phyloP scores from a whole-genome alignment of 1,139 yeast genomes.

The Suhomyces maxii region DNA sequence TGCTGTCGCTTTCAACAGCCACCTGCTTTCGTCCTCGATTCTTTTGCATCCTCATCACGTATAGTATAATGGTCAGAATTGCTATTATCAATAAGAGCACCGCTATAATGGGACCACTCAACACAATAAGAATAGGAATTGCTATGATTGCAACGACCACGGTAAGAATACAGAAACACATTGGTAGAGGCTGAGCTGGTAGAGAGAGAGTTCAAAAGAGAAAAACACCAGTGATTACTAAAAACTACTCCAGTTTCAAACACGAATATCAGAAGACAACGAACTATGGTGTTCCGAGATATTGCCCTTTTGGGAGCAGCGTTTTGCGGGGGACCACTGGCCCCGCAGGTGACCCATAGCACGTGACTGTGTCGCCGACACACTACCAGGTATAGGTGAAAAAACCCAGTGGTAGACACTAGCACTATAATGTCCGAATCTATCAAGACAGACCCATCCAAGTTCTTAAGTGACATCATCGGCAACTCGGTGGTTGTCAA shows the following conservation, averaged over 20 bases:
- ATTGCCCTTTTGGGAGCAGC: no score
- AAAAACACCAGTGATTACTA: no score
- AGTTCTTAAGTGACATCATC: constrained; percentile 74
- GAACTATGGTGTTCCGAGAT: no score
- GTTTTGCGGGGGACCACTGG: no score
- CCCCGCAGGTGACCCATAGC: neutral
- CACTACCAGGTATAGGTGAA: no score
- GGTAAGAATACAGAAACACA: neutral
- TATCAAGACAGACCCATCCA: constrained; percentile 60
- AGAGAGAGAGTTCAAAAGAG: no score
- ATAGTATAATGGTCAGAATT: neutral
- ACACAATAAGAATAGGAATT: neutral
- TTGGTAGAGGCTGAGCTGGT: no score
- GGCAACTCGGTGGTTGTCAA: constrained; percentile 82
- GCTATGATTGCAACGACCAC: neutral
- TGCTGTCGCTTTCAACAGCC: neutral
- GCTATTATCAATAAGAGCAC: neutral
- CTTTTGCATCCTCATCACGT: no score
- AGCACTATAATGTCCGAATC: constrained; percentile 2
- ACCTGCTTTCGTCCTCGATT: no score
- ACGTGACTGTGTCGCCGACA: neutral
- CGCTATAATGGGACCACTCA: neutral
- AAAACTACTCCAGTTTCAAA: no score
- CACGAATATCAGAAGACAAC: no score
- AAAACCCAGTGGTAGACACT: neutral